These are phyloP conservation scores for Epichloe hybrida DNA, from an alignment of 2,329 filamentous ascomycete genomes.

Conservation along the genomic window DNA sequence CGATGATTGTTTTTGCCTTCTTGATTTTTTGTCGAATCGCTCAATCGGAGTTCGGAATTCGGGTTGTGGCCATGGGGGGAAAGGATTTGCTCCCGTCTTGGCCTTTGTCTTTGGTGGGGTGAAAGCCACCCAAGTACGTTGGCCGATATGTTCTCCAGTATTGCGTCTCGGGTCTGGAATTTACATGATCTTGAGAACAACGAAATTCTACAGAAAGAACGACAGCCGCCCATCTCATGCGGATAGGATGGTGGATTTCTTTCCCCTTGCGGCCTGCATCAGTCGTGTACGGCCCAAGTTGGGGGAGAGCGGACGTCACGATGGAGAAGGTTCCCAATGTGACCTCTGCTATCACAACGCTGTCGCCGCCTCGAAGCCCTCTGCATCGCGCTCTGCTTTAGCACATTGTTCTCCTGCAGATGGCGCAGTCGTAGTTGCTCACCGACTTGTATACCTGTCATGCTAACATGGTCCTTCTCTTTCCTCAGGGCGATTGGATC, in stretches of 20 bases:
- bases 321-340: too few species aligned
- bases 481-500: slow-evolving; percentile 85
- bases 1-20: slow-evolving; percentile 10
- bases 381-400: background rate
- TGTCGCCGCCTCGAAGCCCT: background rate
- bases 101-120: background rate
- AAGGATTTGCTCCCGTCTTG: background rate
- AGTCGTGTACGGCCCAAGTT: too few species aligned
- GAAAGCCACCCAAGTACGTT: too few species aligned
- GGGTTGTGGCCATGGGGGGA: background rate
- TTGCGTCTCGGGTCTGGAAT: too few species aligned
- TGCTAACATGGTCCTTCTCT: slow-evolving; percentile 12
- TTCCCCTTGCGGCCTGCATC: too few species aligned
- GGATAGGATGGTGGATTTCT: too few species aligned
- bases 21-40: background rate
- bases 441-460: background rate
- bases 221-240: too few species aligned
- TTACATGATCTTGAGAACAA: too few species aligned
- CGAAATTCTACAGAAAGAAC: too few species aligned
- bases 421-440: background rate
- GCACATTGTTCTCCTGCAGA: background rate
- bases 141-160: too few species aligned
- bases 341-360: too few species aligned
- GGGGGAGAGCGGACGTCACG: too few species aligned
- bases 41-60: background rate